Evolutionary conservation across 1,284 basidiomycete species (phyloP).

Genomic region (Cutaneotrichosporon sp.): DNA sequence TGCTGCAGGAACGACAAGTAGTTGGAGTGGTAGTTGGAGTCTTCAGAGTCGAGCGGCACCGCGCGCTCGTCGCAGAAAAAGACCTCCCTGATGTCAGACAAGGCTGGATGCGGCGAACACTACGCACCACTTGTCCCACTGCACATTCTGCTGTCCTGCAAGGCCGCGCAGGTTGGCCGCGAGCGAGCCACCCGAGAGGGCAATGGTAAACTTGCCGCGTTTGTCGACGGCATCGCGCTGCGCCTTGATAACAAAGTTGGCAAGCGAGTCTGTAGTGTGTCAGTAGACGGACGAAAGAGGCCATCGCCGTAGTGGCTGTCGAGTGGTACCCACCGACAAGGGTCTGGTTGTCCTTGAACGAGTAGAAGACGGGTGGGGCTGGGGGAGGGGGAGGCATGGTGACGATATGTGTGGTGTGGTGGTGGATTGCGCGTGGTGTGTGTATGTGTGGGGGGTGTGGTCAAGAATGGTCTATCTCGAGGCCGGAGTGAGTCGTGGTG

Average conservation of each 20-base stretch:
- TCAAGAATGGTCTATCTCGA: conserved; percentile 1
- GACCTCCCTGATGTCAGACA: conserved; percentile 68
- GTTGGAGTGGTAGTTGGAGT: conserved; percentile 88
- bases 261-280: conserved; percentile 55
- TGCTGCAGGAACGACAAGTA: conserved; percentile 73
- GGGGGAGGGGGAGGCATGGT: conserved; percentile 50
- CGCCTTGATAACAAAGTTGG: conserved; percentile 79
- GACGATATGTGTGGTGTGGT: neutral
- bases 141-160: conserved; percentile 65
- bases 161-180: conserved; percentile 78
- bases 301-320: neutral
- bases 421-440: no score
- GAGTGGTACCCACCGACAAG: conserved; percentile 52
- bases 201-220: conserved; percentile 87
- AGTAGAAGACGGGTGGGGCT: conserved; percentile 64
- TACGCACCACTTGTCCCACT: conserved; percentile 63
- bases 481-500: no score
- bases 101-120: no score
- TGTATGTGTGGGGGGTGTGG: neutral
- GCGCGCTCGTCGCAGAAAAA: conserved; percentile 97
- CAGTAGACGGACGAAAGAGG: neutral
- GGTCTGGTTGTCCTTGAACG: conserved; percentile 60
- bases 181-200: conserved; percentile 88
- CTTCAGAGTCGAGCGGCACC: conserved; percentile 85
- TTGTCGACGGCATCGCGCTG: conserved; percentile 90